Percentiles rank a stretch among this genome's conserved stretches.
phyloP scores from a whole-genome alignment of 2,329 filamentous ascomycete species.

The Cercospora sp. region DNA sequence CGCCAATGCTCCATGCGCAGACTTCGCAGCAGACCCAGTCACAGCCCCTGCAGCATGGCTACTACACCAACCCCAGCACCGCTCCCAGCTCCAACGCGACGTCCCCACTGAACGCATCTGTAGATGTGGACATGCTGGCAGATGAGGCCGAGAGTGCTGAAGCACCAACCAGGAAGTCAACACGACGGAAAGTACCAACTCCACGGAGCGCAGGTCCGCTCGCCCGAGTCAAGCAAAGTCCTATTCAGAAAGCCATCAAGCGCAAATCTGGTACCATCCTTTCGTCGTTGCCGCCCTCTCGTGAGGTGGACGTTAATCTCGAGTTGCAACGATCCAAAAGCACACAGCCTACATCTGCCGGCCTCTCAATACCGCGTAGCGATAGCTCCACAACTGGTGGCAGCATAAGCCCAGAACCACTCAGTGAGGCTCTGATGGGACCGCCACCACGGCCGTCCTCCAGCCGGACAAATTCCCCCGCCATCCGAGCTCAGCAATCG shows the following conservation, averaged over 20 bases:
- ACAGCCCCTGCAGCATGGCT: conserved; percentile 40
- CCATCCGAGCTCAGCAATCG: conserved; percentile 59
- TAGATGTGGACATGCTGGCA: conserved; percentile 48
- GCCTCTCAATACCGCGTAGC: conserved; percentile 29
- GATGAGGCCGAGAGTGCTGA: conserved; percentile 35
- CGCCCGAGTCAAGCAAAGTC: conserved; percentile 65
- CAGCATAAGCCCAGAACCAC: conserved; percentile 54
- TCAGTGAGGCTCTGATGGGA: conserved; percentile 53
- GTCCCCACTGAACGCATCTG: conserved; percentile 46
- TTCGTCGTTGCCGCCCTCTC: conserved; percentile 47
- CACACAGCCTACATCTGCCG: conserved; percentile 32
- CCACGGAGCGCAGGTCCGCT: conserved; percentile 49
- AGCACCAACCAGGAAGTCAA: conserved; percentile 47
- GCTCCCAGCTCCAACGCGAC: conserved; percentile 52
- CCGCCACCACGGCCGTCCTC: conserved; percentile 60
- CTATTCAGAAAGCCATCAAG: conserved; percentile 67
- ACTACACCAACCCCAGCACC: conserved; percentile 56
- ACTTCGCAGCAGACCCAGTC: conserved; percentile 49
- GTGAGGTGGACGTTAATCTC: conserved; percentile 47
- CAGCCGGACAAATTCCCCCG: conserved; percentile 67
- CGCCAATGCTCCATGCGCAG: conserved; percentile 75
- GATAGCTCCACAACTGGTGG: conserved; percentile 49
- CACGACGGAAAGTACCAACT: conserved; percentile 52
- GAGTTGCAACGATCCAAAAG: conserved; percentile 39
- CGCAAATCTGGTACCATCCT: conserved; percentile 49